Conservation (phyloP, 2,329 filamentous ascomycete genomes). For the Botryosphaeria dothidea region DNA sequence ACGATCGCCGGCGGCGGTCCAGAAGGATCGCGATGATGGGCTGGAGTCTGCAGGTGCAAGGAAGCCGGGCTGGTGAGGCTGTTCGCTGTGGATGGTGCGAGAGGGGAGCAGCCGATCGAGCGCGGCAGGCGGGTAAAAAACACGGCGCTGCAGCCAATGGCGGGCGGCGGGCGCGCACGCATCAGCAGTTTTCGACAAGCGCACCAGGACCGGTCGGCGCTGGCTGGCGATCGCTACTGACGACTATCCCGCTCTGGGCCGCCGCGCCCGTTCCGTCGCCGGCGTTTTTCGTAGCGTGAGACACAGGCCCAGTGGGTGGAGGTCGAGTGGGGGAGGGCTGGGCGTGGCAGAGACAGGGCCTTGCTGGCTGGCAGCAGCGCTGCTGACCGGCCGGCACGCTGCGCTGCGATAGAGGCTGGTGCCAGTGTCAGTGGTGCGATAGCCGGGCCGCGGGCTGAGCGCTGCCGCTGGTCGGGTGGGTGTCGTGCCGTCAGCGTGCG, state of each 20-base stretch:
- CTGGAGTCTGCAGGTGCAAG: background rate
- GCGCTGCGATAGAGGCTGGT: conserved; percentile 14
- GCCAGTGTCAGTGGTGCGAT: background rate
- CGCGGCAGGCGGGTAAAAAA: conserved; percentile 13
- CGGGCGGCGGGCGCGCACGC: background rate
- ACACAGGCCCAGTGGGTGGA: conserved; percentile 14
- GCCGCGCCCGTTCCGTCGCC: conserved; percentile 9
- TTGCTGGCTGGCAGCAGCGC: background rate
- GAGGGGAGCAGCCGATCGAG: conserved; percentile 10
- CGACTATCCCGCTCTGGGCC: background rate
- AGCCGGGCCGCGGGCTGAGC: background rate
- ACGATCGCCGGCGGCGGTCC: background rate
- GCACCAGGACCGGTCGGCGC: conserved; percentile 12
- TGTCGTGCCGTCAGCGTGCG: background rate
- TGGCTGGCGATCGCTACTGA: conserved; percentile 7
- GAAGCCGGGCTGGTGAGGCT: conserved; percentile 1
- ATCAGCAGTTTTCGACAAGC: background rate
- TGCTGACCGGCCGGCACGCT: conserved; percentile 12
- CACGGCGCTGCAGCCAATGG: conserved; percentile 1
- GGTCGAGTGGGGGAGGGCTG: conserved; percentile 10
- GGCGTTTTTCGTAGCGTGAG: conserved; percentile 15
- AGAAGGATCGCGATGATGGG: conserved; percentile 3
- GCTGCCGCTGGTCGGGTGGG: background rate
- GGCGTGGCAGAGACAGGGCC: conserved; percentile 14
- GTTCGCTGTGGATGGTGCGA: conserved; percentile 8